These are phyloP conservation scores for Pestalotiopsis fici DNA, from an alignment of 2,329 filamentous ascomycete species.

Conservation along the genomic window DNA sequence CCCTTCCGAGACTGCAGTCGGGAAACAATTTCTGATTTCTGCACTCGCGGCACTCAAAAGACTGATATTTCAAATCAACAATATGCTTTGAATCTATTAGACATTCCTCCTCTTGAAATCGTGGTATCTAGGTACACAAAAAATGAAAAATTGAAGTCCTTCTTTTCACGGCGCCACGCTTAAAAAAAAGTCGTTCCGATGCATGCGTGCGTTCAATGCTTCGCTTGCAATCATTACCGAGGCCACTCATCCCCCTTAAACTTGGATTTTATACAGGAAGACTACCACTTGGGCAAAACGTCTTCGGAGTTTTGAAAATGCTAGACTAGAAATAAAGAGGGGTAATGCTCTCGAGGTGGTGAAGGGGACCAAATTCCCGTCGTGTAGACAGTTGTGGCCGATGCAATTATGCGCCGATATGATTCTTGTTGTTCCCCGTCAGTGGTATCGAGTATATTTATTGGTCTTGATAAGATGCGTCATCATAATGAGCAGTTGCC, in stretches of 20 bases:
- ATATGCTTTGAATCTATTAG: constrained; percentile 10
- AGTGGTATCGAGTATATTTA: neutral
- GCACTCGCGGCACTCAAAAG: neutral
- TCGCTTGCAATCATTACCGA: neutral
- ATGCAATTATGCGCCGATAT: neutral
- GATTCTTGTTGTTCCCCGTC: neutral
- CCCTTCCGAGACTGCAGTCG: neutral
- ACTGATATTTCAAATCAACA: neutral
- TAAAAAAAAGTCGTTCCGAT: neutral
- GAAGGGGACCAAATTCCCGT: neutral
- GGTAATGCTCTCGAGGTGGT: neutral
- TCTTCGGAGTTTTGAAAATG: constrained; percentile 1
- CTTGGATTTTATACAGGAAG: constrained; percentile 10
- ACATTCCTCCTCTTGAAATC: constrained; percentile 11
- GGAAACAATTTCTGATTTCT: neutral
- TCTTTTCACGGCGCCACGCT: constrained; percentile 4
- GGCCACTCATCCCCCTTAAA: neutral
- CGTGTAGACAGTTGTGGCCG: too few relatives aligned
- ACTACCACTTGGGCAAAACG: neutral
- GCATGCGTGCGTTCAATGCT: constrained; percentile 6
- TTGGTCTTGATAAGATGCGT: neutral
- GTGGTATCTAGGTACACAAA: constrained; percentile 12
- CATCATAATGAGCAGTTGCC: neutral
- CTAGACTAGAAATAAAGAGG: neutral
- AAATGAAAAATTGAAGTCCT: neutral